phyloP scores from a whole-genome alignment of 108 stramenopile species.

The Pseudonitzschia pungens region DNA sequence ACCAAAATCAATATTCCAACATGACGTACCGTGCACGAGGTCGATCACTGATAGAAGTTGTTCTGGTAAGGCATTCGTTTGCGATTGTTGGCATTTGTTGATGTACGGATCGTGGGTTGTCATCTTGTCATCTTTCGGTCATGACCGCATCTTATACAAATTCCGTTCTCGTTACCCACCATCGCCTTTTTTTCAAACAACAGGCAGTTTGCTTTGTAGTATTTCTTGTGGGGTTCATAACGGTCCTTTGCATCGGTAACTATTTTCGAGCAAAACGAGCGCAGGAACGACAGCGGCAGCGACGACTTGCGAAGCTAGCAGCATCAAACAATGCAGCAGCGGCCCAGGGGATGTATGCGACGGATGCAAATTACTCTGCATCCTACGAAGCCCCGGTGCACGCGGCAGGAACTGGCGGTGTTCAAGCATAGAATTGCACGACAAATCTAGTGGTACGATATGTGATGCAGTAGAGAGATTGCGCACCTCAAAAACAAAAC shows the following conservation, averaged over 20 bases:
- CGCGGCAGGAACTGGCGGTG: conserved; percentile 30
- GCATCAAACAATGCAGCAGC: conserved; percentile 27
- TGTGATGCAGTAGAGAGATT: too few species aligned
- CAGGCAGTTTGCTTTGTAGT: conserved; percentile 81
- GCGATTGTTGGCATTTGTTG: background rate
- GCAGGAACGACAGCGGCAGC: conserved; percentile 83
- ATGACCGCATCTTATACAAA: background rate
- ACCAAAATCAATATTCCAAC: background rate
- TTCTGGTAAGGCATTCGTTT: conserved; percentile 51
- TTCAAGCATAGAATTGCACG: conserved; percentile 23
- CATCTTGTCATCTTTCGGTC: background rate
- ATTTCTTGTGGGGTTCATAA: conserved; percentile 87
- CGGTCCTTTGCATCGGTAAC: conserved; percentile 86
- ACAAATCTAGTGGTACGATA: background rate
- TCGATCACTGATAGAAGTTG: conserved; percentile 74
- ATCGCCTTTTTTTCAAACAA: background rate
- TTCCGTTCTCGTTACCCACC: background rate
- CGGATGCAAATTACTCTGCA: conserved; percentile 36
- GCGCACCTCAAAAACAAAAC: background rate
- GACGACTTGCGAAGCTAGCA: conserved; percentile 75
- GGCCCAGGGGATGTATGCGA: conserved; percentile 39
- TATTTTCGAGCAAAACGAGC: conserved; percentile 89
- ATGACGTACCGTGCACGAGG: conserved; percentile 81
- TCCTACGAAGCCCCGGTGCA: conserved; percentile 46
- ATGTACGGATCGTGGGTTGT: background rate